phyloP scores from a whole-genome alignment of 2,329 filamentous ascomycete species.

The Botrytis paeoniae region DNA sequence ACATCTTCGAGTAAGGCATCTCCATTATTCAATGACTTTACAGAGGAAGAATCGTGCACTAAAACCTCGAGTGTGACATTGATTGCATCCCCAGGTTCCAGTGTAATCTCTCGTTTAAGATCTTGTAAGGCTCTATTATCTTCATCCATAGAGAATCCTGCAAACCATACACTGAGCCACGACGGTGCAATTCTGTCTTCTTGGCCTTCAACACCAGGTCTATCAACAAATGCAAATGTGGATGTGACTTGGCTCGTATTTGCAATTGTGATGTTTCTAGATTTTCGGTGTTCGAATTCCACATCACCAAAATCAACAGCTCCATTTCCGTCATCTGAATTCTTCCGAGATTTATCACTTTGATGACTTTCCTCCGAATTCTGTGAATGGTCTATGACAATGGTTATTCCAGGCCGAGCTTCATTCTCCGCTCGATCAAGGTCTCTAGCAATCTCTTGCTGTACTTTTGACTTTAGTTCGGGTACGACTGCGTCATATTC shows the following conservation, averaged over 20 bases:
- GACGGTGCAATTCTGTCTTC: conserved; percentile 46
- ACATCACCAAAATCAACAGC: conserved; percentile 78
- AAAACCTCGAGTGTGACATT: conserved; percentile 66
- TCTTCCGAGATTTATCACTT: conserved; percentile 21
- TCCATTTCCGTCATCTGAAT: conserved; percentile 40
- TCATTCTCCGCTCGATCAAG: conserved; percentile 92
- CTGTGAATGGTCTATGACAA: conserved; percentile 69
- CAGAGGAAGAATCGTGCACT: conserved; percentile 61
- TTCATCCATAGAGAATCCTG: conserved; percentile 46
- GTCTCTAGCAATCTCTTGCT: conserved; percentile 82
- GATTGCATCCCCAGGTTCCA: conserved; percentile 82
- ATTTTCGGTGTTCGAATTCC: conserved; percentile 63
- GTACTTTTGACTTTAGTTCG: conserved; percentile 76
- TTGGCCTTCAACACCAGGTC: conserved; percentile 58
- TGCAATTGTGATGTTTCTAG: conserved; percentile 73
- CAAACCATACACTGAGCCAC: conserved; percentile 72
- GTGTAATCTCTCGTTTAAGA: conserved; percentile 48
- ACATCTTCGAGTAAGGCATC: conserved; percentile 73
- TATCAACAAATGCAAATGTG: conserved; percentile 75
- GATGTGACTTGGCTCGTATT: conserved; percentile 86
- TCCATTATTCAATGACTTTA: conserved; percentile 69
- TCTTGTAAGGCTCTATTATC: conserved; percentile 25
- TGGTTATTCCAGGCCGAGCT: conserved; percentile 73
- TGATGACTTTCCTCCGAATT: conserved; percentile 34
- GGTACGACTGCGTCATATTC: conserved; percentile 85